Conservation (phyloP, 495 filamentous ascomycete genomes). For the Tuber melanosporum region DNA sequence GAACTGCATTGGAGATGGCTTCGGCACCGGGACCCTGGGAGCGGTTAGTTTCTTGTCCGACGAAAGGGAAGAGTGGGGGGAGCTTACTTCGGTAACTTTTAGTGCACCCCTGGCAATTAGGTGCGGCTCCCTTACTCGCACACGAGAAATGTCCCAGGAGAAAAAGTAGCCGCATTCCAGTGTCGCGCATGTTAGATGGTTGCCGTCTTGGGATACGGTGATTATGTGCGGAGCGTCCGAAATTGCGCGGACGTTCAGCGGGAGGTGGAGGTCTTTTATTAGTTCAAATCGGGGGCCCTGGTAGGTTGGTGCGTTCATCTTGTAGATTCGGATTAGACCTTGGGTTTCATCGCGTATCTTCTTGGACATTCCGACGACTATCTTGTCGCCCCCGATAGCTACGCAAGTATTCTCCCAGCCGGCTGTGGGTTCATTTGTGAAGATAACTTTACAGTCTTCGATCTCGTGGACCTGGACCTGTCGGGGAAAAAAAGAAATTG, state of each 20-base stretch:
- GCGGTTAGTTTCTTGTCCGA: constrained; percentile 8
- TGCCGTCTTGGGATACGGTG: constrained; percentile 33
- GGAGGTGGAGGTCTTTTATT: constrained; percentile 35
- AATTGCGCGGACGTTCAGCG: constrained; percentile 25
- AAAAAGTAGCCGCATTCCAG: constrained; percentile 39
- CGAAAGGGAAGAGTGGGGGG: not conserved
- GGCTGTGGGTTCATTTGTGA: constrained; percentile 28
- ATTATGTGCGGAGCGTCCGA: constrained; percentile 37
- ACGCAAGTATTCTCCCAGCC: constrained; percentile 40
- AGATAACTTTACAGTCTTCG: constrained; percentile 33
- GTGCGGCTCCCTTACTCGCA: constrained; percentile 22
- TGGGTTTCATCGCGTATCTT: constrained; percentile 28
- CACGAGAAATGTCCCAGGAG: constrained; percentile 38
- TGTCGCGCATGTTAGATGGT: constrained; percentile 34
- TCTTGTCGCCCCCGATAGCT: constrained; percentile 31
- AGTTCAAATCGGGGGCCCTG: constrained; percentile 36
- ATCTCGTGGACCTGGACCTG: constrained; percentile 42
- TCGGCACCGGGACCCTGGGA: constrained; percentile 37
- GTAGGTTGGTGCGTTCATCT: constrained; percentile 35
- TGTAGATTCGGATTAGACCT: constrained; percentile 39
- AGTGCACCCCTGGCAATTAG: constrained; percentile 32
- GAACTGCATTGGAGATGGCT: constrained; percentile 22
- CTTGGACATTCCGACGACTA: constrained; percentile 39
- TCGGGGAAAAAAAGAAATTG: not conserved
- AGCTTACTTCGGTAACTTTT: constrained; percentile 31